These are phyloP conservation scores for Entomortierella lignicola DNA, from an alignment of 192 early-diverging fungal species.

Conservation along the genomic window DNA sequence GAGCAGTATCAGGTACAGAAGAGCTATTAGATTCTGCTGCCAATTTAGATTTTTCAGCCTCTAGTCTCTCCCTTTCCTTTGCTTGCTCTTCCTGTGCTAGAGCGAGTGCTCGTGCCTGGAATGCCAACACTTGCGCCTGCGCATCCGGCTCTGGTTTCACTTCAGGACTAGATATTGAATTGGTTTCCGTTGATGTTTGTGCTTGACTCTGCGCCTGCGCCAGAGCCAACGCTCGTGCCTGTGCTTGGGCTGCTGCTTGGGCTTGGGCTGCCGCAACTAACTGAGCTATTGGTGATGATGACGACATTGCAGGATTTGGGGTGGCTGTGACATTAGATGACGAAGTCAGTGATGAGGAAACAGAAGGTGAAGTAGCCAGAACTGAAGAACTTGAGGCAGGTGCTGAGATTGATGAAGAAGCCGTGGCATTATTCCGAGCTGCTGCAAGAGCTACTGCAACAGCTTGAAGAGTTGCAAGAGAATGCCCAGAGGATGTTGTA, in stretches of 20 bases:
- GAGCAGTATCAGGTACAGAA: background rate
- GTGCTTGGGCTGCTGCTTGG: conserved; percentile 30
- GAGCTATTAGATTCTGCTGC: background rate
- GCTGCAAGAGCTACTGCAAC: conserved; percentile 21
- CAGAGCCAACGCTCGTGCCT: conserved; percentile 12
- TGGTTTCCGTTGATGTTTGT: background rate
- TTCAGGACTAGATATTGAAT: background rate
- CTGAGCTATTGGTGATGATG: conserved; percentile 41
- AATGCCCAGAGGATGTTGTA: background rate
- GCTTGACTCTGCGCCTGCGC: conserved; percentile 12
- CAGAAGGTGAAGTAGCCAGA: background rate
- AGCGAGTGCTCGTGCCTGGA: conserved; percentile 19
- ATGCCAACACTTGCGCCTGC: conserved; percentile 14
- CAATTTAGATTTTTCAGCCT: background rate
- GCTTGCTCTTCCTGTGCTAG: conserved; percentile 11
- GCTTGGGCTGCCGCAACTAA: conserved; percentile 49
- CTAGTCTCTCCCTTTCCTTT: background rate
- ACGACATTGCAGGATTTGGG: conserved; percentile 5
- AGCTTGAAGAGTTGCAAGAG: conserved; percentile 29
- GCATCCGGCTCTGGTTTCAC: conserved; percentile 2
- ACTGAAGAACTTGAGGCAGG: background rate
- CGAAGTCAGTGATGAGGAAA: background rate
- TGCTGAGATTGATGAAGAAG: background rate
- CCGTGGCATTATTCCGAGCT: conserved; percentile 4
- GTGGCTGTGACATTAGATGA: background rate